Evolutionary conservation across 805 yeast genomes (phyloP), one percentile per base, ranked within the genome.

Genomic region (Schizosaccharomyces octosporus): DNA sequence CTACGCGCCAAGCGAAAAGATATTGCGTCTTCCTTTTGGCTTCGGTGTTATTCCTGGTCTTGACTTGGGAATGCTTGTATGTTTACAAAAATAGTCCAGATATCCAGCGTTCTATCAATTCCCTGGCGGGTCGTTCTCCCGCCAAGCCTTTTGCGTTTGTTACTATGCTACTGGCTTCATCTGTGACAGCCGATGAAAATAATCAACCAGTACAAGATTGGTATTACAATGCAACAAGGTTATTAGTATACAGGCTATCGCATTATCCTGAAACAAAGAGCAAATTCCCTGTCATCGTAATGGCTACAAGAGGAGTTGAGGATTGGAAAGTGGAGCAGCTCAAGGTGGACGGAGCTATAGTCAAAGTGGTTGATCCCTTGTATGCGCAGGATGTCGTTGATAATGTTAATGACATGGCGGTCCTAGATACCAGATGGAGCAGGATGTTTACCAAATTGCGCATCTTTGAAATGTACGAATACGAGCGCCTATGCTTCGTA

Each of bases 381-480:
- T 21, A 36, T 15, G 43, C 43, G 4, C 15, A 31, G 6, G 60
- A 57, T 17, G 48, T 57, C 17, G 60, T 41, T 41, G 60, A 41
- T 11, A 36, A 57, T 36, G 17, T 57, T 63, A 77, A 76, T 65
- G 78, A 76, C 62, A 78, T 78, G 64, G 68, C 74, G 11, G 69
- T 73, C 45, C 17, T 29, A n/a, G 84, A 81, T 64, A 73, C 77
- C 11, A 70, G 84, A 43, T 81, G 81, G 69, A 71, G 76, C 65
- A 83, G 80, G 66, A 79, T 83, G 64, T 81, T 83, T 83, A 74
- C 83, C 36, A 81, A 81, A 68, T 68, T 81, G 59, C 81, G 78
- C 69, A 78, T 81, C 9, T 81, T 81, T 66, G 72, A 75, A 29
- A 69, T 81, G 61, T 64, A 67, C 11, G 78, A 80, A 64, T 81